Percentiles rank a stretch among this genome's conserved stretches.
Evolutionary conservation across 2,329 filamentous ascomycete species (phyloP).

Genomic region (Cylindrodendrum hubeiense): DNA sequence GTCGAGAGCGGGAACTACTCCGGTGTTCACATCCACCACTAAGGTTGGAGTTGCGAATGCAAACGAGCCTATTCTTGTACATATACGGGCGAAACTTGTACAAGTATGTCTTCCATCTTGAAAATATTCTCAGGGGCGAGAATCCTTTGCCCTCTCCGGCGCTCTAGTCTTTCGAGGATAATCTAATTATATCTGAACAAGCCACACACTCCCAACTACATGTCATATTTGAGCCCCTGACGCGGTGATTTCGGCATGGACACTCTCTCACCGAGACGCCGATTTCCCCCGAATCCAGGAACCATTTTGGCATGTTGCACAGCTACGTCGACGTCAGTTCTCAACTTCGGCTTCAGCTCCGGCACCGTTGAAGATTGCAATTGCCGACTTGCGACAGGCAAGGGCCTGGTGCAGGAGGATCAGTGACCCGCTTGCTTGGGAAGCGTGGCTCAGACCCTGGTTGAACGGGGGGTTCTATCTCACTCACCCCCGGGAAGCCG

Average conservation of each 20-base stretch:
- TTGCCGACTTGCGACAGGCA: constrained; percentile 14
- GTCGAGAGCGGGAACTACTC: constrained; percentile 46
- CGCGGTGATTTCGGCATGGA: not conserved
- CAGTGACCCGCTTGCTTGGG: constrained; percentile 17
- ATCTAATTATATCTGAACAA: constrained; percentile 1
- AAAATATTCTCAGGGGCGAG: not conserved
- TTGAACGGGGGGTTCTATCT: constrained; percentile 5
- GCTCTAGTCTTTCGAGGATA: not conserved
- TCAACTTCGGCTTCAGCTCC: not conserved
- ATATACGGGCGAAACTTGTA: constrained; percentile 13
- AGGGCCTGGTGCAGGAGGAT: constrained; percentile 12
- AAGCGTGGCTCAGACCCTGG: constrained; percentile 14
- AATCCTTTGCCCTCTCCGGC: constrained; percentile 1
- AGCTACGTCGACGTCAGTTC: not conserved
- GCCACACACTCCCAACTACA: not conserved
- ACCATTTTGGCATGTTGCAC: not conserved
- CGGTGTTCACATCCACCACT: constrained; percentile 28
- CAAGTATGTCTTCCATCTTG: not conserved
- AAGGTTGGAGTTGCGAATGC: not conserved
- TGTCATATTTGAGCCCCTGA: not conserved
- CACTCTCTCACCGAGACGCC: not conserved
- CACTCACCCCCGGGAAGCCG: constrained; percentile 9
- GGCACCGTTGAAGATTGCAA: constrained; percentile 8
- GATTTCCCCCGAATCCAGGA: not conserved
- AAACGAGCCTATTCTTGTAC: constrained; percentile 22